Evolutionary conservation across 2,329 filamentous ascomycete species (phyloP).

Genomic region (Penicillium sp.): DNA sequence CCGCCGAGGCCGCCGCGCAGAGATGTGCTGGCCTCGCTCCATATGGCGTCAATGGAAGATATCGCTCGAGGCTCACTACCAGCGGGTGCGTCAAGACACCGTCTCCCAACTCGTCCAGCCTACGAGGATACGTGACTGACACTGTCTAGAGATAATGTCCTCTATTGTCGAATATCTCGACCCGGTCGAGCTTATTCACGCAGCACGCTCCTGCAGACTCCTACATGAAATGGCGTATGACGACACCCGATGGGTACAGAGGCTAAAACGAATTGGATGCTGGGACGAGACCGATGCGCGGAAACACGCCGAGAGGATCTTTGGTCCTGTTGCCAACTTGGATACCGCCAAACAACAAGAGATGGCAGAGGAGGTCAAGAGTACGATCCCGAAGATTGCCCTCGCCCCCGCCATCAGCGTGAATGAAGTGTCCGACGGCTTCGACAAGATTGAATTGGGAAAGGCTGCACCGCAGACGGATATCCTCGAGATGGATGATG

Average conservation of each 20-base stretch:
- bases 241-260: constrained; percentile 90
- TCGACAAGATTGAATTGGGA: constrained; percentile 73
- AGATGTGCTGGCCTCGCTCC: constrained; percentile 74
- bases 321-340: constrained; percentile 34
- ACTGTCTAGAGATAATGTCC: constrained; percentile 74
- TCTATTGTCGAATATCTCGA: constrained; percentile 88
- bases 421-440: constrained; percentile 66
- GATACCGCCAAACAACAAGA: constrained; percentile 34
- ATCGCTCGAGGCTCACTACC: constrained; percentile 78
- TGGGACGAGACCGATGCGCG: constrained; percentile 92
- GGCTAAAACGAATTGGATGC: constrained; percentile 81
- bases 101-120: background rate
- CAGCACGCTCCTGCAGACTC: constrained; percentile 80
- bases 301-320: constrained; percentile 74
- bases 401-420: constrained; percentile 25
- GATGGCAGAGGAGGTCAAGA: constrained; percentile 20
- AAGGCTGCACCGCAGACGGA: constrained; percentile 36
- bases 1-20: constrained; percentile 45
- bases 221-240: constrained; percentile 99
- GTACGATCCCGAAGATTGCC: constrained; percentile 17
- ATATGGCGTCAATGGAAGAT: constrained; percentile 75
- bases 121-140: constrained; percentile 26
- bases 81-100: constrained; percentile 65
- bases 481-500: constrained; percentile 53
- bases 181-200: constrained; percentile 80